Evolutionary conservation across 2,329 filamentous ascomycete genomes (phyloP).

Genomic region (Colletotrichum lupini): DNA sequence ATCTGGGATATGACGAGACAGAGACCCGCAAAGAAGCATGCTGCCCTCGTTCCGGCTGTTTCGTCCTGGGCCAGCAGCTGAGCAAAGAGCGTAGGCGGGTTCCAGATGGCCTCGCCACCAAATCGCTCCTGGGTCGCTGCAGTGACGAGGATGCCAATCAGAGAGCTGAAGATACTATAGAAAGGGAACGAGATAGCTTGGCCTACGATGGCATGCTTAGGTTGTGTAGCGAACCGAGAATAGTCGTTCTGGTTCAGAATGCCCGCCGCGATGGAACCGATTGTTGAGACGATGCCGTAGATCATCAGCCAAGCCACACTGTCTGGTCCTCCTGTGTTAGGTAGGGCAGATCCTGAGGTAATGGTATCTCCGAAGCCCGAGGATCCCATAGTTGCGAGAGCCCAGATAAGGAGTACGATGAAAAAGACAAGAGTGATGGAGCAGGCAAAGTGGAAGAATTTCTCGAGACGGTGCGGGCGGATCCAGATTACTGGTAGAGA

Average conservation of each 20-base stretch:
- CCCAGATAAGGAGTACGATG: constrained; percentile 55
- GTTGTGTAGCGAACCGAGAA: constrained; percentile 47
- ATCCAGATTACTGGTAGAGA: constrained; percentile 57
- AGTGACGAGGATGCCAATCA: constrained; percentile 54
- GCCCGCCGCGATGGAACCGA: constrained; percentile 51
- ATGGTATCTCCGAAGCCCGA: constrained; percentile 50
- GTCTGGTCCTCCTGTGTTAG: constrained; percentile 42
- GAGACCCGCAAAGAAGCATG: constrained; percentile 51
- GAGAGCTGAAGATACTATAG: constrained; percentile 47
- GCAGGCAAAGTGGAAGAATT: constrained; percentile 54
- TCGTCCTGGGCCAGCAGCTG: constrained; percentile 44
- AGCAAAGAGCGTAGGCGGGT: constrained; percentile 48
- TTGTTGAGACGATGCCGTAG: constrained; percentile 49
- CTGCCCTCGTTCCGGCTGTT: constrained; percentile 48
- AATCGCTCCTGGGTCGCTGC: constrained; percentile 51
- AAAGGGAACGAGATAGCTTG: constrained; percentile 49
- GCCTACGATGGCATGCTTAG: constrained; percentile 47
- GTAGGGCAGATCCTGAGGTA: constrained; percentile 38
- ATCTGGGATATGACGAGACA: constrained; percentile 50
- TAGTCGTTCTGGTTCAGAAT: constrained; percentile 54
- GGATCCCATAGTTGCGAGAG: constrained; percentile 54
- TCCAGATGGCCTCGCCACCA: constrained; percentile 50
- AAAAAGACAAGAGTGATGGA: constrained; percentile 53
- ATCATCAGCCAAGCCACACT: constrained; percentile 51
- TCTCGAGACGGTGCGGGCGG: constrained; percentile 54